Evolutionary conservation across 2,329 filamentous ascomycete species (phyloP).

Genomic region (Botrytis medusae): DNA sequence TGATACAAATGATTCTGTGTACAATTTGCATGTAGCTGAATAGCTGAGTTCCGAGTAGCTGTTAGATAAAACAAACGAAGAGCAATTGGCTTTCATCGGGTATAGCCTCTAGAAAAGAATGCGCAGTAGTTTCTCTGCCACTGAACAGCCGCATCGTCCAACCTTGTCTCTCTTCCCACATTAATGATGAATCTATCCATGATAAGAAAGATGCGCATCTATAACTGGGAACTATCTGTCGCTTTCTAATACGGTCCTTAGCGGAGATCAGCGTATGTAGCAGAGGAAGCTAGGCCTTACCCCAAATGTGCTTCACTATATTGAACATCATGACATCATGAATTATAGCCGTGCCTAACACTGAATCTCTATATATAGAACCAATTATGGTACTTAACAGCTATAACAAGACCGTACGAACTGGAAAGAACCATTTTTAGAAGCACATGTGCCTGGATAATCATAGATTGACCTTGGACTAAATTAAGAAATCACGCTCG

Average conservation of each 20-base stretch:
- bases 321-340: background rate
- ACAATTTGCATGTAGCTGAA: background rate
- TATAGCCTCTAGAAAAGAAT: too few species aligned
- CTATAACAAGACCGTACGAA: background rate
- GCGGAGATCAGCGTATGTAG: background rate
- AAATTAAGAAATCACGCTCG: background rate
- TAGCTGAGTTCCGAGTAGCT: too few species aligned
- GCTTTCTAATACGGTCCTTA: too few species aligned
- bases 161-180: too few species aligned
- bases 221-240: background rate
- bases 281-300: background rate
- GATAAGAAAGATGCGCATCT: too few species aligned
- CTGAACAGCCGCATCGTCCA: too few species aligned
- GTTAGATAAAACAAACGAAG: too few species aligned
- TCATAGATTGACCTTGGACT: background rate
- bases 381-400: background rate
- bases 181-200: too few species aligned
- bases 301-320: background rate
- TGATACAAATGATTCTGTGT: accelerated
- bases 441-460: background rate
- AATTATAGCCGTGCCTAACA: background rate
- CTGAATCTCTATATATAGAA: background rate
- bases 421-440: background rate
- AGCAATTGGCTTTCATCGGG: accelerated
- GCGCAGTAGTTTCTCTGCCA: too few species aligned